Evolutionary conservation across 1,284 basidiomycete genomes (phyloP), one percentile per base, ranked within the genome.

Genomic region (Mrakiaceae sp.): DNA sequence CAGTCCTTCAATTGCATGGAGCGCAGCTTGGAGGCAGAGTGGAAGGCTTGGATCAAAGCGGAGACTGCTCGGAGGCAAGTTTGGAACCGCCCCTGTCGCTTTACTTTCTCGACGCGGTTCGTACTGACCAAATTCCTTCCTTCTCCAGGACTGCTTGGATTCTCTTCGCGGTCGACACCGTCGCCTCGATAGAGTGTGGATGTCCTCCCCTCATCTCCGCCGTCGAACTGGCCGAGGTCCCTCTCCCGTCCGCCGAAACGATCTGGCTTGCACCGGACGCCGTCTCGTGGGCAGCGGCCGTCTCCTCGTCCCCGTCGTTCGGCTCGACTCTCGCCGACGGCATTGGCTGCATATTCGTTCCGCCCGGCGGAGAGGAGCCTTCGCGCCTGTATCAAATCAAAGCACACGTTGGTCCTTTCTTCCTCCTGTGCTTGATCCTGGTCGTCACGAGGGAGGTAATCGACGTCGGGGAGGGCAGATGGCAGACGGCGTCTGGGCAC

Each of bases 91-190:
- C n/a, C 42, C 55, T 7, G 12, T 46, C 14, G 10, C 27, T 43
- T 27, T 2, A 12, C 16, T 27, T 9, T 4, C 47, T 43, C n/a
- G n/a, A n/a, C n/a, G n/a, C n/a, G n/a, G n/a, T 16, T 16, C 47
- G 4, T 5, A 5, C n/a, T 10, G 47, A 49, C 16, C 3, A 27
- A 16, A 6, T 27, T 51, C 4, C 43, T 48, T 48, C 49, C 3
- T 40, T 57, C 72, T 71, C 72, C 5, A 72, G 78, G 16, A 77
- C 77, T 5, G 74, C 74, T 0, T 79, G 70, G 68, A 70, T 79
- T 10, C 72, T 79, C 14, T 79, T 76, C 67, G 72, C 77, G 62
- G 76, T 79, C 56, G 78, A 79, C 68, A 77, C 75, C 1, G 69
- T 79, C 50, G 76, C 75, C 3, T 72, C 75, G 3, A 69, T 79